phyloP scores from a whole-genome alignment of 2,329 filamentous ascomycete genomes.

The Phaeosphaeriaceae sp. region DNA sequence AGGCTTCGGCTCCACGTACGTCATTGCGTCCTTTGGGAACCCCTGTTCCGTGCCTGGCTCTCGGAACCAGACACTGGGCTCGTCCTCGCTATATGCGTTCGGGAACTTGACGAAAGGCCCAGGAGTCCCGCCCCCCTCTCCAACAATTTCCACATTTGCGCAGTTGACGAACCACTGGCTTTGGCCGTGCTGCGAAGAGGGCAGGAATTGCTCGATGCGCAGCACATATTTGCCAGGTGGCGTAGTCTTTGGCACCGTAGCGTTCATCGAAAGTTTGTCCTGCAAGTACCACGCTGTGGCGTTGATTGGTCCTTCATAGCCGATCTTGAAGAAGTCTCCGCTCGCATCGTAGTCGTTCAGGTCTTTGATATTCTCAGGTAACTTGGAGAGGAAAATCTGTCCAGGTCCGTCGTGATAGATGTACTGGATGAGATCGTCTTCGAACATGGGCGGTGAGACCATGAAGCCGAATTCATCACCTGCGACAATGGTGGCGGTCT shows the following conservation, averaged over 20 bases:
- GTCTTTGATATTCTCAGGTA: slow-evolving; percentile 7
- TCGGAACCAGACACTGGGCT: slow-evolving; percentile 23
- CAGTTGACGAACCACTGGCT: slow-evolving; percentile 25
- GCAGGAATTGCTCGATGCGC: slow-evolving; percentile 23
- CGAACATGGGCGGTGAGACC: slow-evolving; percentile 12
- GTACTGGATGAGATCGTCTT: slow-evolving; percentile 13
- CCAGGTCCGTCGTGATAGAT: slow-evolving; percentile 25
- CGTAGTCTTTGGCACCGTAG: slow-evolving; percentile 21
- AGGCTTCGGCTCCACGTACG: slow-evolving; percentile 16
- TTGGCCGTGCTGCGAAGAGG: slow-evolving; percentile 3
- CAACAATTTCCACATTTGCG: slow-evolving; percentile 25
- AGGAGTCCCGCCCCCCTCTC: slow-evolving; percentile 11
- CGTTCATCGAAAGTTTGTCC: slow-evolving; percentile 13
- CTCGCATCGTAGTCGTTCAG: slow-evolving; percentile 20
- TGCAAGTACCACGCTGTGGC: slow-evolving; percentile 12
- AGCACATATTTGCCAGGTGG: slow-evolving; percentile 26
- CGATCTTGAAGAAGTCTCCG: slow-evolving; percentile 29
- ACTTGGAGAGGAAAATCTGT: slow-evolving; percentile 22
- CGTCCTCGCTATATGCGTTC: slow-evolving; percentile 17
- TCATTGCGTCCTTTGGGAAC: slow-evolving; percentile 9
- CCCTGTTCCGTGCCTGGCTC: slow-evolving; percentile 9
- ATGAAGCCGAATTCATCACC: slow-evolving; percentile 20
- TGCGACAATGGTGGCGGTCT: slow-evolving; percentile 20
- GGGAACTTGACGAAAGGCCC: slow-evolving; percentile 18
- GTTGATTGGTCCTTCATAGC: slow-evolving; percentile 11